Base-by-base conservation (phyloP, 2,329 filamentous ascomycete species). In the Colletotrichum camelliae region DNA sequence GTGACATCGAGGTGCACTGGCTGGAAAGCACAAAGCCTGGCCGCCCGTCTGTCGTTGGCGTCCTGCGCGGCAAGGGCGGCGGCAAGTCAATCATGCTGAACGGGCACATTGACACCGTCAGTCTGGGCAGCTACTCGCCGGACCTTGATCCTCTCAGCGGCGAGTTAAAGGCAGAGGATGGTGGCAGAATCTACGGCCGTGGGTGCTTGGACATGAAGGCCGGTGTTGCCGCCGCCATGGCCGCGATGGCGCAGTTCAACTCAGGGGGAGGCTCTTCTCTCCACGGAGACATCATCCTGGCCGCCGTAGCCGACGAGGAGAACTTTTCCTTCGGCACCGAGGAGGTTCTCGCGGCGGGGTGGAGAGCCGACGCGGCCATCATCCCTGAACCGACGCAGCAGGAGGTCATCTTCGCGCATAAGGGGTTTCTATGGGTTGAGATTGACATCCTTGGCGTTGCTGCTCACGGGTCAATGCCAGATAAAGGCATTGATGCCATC, bases 221-320 rank as follows among this genome's bases (percentile, higher is more conserved):
- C 4, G 88, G 89, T 0, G 67, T 91, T 1, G 89, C 89, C 6
- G 87, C 88, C 4, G 84, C 82, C 5, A 83, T 91, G 77, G 80
- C 85, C 1, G 82, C 87, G 0, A 77, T 89, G 4, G 76, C 76
- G 10, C 60, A 27, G 9, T 43, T 72, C 27, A 57, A 4, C 2
- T 29, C 24, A 4, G 81, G 85, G 10, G 81, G 82, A 4, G 82
- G 83, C 5, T 87, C 86, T 62, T 80, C 79, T 2, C 83, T 88
- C 12, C 79, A 82, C 0, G 89, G 90, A 4, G 87, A 91, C 64
- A 84, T 91, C 10, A 87, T 91, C 10, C 82, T 91, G 7, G 84
- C 89, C 1, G 89, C 86, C 2, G 89, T 91, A 4, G 87, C 89
- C 0, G 89, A 91, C 58, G 89, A 91, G 70, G 90, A 91, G 77